Base-by-base conservation (phyloP, 768 basidiomycete genomes). In the Butyriboletus loyo region DNA sequence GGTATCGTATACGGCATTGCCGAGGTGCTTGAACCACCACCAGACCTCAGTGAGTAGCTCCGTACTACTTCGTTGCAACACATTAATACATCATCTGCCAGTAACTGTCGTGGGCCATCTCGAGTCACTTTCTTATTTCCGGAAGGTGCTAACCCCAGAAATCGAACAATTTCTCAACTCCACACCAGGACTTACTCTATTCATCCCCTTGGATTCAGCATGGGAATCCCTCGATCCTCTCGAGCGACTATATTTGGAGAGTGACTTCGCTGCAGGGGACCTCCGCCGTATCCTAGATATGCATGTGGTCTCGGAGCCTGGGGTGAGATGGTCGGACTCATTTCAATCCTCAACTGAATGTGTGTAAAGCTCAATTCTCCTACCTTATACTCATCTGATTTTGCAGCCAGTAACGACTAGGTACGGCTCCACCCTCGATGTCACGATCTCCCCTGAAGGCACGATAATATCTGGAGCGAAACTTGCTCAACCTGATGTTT, bases 171-270 rank as follows among this genome's bases (percentile, higher is more conserved):
- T 81, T 32, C 76, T 97, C 37, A 85, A 86, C 50, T 75, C 74
- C 39, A 84, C 86, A 0, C 72, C 89, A 5, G 83, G 86, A 62
- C 71, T 96, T 40, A 97, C 97, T 0, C 59, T 98, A 27, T 99
- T 99, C 67, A 80, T 96, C 7, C 96, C 97, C 1, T 77, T 87
- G 24, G 81, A 97, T 66, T 71, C 80, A 32, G 97, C 96, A 13
- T 98, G 92, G 86, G 71, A 84, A n/a, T 71, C 70, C 10, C 74
- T 99, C 32, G 80, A 90, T 55, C 77, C 75, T 9, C 80, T 91
- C 46, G 94, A 98, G 66, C 82, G 86, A 40, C 67, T 89, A 4
- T 99, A 97, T 68, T 77, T 99, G 13, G 90, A 95, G 71, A 93
- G 90, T 60, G 83, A 84, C 54, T 96, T 87, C 60, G 91, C 95